Conservation (phyloP, 2,329 filamentous ascomycete genomes). For the Xylogone sp. region DNA sequence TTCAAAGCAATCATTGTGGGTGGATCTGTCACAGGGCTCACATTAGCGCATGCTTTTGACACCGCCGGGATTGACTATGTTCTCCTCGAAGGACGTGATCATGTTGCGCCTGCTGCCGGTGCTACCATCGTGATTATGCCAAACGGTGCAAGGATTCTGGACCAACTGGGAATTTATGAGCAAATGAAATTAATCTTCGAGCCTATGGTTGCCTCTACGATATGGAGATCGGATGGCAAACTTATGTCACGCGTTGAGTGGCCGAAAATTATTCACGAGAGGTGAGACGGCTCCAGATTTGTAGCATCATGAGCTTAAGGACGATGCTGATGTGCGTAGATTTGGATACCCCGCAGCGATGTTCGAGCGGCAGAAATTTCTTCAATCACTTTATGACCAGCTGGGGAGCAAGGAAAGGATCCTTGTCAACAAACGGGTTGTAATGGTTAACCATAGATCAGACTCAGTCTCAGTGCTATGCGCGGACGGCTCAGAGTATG, state of each 20-base stretch:
- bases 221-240: not conserved
- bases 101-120: slow-evolving; percentile 42
- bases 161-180: slow-evolving; percentile 42
- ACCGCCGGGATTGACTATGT: slow-evolving; percentile 42
- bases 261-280: no score
- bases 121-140: slow-evolving; percentile 43
- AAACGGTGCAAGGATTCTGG: slow-evolving; percentile 40
- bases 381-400: no score
- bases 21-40: slow-evolving; percentile 44
- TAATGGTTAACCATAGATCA: not conserved
- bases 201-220: not conserved
- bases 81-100: slow-evolving; percentile 39
- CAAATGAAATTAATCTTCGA: not conserved
- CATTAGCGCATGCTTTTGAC: slow-evolving; percentile 42
- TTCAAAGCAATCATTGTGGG: slow-evolving; percentile 42
- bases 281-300: no score
- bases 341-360: no score
- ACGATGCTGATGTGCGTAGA: no score
- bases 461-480: no score
- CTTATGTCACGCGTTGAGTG: not conserved
- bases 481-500: not conserved
- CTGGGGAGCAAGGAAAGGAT: not conserved
- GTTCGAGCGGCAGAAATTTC: no score
- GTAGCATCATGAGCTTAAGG: no score
- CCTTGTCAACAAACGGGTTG: not conserved